Conservation (phyloP, 2,329 filamentous ascomycete genomes). For the Penicillium crustosum region DNA sequence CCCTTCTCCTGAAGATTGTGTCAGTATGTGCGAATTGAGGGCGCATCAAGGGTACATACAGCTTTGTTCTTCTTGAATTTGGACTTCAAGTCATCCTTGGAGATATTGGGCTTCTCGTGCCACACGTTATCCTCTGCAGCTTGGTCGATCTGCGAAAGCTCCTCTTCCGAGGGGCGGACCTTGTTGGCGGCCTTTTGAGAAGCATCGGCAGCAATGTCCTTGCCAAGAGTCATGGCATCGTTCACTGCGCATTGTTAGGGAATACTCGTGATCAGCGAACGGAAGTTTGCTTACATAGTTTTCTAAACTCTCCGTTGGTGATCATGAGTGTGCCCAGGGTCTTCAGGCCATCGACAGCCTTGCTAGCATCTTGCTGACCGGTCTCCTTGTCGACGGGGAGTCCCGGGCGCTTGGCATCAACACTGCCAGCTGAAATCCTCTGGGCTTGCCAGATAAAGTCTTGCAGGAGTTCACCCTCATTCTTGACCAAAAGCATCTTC, state of each 20-base stretch:
- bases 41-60: conserved; percentile 38
- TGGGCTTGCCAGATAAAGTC: conserved; percentile 96
- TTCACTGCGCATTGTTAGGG: conserved; percentile 55
- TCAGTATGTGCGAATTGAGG: background rate
- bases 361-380: conserved; percentile 77
- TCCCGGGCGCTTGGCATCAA: conserved; percentile 62
- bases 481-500: conserved; percentile 83
- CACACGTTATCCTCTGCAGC: conserved; percentile 89
- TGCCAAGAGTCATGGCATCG: conserved; percentile 76
- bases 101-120: conserved; percentile 81
- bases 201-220: conserved; percentile 89
- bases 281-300: conserved; percentile 64
- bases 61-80: conserved; percentile 58
- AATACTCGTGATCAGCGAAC: conserved; percentile 1
- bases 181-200: conserved; percentile 73
- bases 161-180: conserved; percentile 75
- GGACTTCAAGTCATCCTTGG: conserved; percentile 66
- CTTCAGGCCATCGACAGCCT: conserved; percentile 79
- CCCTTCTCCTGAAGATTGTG: conserved; percentile 50
- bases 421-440: conserved; percentile 64
- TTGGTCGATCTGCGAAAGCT: conserved; percentile 73
- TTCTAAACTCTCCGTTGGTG: conserved; percentile 94
- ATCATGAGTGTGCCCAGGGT: conserved; percentile 86
- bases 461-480: conserved; percentile 88
- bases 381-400: conserved; percentile 72